A percentile compares a stretch with the other conserved stretches of the same genome.
Conservation (phyloP, 495 filamentous ascomycete genomes). For the Echria macrotheca region DNA sequence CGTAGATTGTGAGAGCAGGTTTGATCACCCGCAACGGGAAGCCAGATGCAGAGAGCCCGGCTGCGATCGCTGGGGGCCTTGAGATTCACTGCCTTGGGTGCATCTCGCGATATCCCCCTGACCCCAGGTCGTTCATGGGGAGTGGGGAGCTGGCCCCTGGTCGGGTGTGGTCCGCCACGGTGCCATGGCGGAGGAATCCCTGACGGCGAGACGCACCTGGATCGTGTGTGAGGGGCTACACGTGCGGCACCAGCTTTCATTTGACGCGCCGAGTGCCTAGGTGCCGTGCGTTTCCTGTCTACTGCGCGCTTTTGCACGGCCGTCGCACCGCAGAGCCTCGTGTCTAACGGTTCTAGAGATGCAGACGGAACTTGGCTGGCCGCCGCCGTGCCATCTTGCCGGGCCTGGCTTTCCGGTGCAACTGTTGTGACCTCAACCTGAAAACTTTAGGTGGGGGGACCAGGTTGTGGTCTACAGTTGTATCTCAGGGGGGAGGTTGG, state of each 20-base stretch:
- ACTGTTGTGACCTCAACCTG: background rate
- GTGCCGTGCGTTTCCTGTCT: background rate
- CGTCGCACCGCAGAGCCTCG: conserved; percentile 10
- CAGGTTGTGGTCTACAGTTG: too few relatives aligned
- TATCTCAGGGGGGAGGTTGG: too few relatives aligned
- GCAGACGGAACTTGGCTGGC: too few relatives aligned
- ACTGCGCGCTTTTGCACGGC: conserved; percentile 6
- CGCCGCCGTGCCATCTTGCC: too few relatives aligned
- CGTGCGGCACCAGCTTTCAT: background rate
- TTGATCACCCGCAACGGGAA: conserved; percentile 21
- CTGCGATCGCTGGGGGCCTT: conserved; percentile 7
- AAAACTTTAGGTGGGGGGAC: too few relatives aligned
- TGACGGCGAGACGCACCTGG: conserved; percentile 13
- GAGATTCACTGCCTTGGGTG: conserved; percentile 5
- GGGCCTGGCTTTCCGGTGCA: too few relatives aligned
- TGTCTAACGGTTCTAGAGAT: background rate
- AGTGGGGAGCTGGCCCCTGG: background rate
- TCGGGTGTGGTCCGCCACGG: background rate
- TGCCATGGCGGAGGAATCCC: conserved; percentile 11
- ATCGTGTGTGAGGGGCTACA: background rate
- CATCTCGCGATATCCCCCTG: conserved; percentile 6
- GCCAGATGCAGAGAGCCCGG: conserved; percentile 9
- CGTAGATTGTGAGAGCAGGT: conserved; percentile 9
- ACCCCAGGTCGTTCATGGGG: conserved; percentile 1
- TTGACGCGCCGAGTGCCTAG: background rate